Conservation (phyloP, 192 early-diverging fungal genomes). For the Umbelopsis ramanniana region DNA sequence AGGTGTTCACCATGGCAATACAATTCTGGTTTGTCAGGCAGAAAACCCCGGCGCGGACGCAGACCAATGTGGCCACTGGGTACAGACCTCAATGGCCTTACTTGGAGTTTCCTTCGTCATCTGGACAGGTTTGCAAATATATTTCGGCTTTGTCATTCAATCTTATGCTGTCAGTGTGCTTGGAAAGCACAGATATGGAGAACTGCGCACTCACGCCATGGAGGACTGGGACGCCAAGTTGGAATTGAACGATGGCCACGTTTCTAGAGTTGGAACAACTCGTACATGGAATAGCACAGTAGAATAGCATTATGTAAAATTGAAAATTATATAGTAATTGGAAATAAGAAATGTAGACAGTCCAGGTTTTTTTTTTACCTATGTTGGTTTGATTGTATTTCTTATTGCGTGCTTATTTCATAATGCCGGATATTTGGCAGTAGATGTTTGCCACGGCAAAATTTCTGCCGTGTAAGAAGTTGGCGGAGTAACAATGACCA, state of each 20-base stretch:
- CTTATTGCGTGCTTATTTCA: no score
- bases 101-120: constrained; percentile 23
- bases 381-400: no score
- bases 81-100: constrained; percentile 6
- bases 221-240: constrained; percentile 27
- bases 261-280: constrained; percentile 15
- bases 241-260: constrained; percentile 15
- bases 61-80: constrained; percentile 10
- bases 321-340: neutral
- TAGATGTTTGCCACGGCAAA: neutral
- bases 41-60: constrained; percentile 2
- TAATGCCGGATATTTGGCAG: neutral
- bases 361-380: no score
- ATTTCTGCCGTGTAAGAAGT: neutral
- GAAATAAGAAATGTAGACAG: no score
- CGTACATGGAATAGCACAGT: constrained; percentile 9
- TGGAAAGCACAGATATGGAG: constrained; percentile 25
- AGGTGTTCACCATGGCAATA: constrained; percentile 10
- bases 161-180: constrained; percentile 13
- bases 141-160: constrained; percentile 33
- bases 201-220: constrained; percentile 17
- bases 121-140: constrained; percentile 24
- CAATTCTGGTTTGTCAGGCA: constrained; percentile 17
- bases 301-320: neutral
- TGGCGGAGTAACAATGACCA: neutral